These are phyloP conservation scores for Serendipita sp. DNA, from an alignment of 1,284 basidiomycete species.

Conservation along the genomic window DNA sequence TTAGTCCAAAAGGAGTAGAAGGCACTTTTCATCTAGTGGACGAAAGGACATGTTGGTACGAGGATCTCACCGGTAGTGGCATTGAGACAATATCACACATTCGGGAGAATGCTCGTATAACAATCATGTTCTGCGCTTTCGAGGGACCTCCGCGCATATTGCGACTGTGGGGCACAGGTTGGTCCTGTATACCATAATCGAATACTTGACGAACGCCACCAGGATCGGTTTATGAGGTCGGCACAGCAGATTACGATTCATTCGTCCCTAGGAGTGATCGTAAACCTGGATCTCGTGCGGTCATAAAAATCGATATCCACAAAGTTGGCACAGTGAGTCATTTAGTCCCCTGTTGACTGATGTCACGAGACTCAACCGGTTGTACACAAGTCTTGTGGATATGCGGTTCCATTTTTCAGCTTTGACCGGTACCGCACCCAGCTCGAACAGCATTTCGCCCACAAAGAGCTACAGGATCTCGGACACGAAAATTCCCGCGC, in stretches of 20 bases:
- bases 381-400: conserved; percentile 34
- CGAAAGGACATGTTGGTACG: conserved; percentile 39
- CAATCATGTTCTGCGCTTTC: conserved; percentile 42
- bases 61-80: conserved; percentile 43
- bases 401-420: conserved; percentile 33
- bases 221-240: conserved; percentile 38
- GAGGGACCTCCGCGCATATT: conserved; percentile 39
- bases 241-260: conserved; percentile 34
- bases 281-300: conserved; percentile 34
- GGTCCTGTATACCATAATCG: conserved; percentile 3
- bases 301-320: conserved; percentile 35
- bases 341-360: background rate
- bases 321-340: conserved; percentile 35
- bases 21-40: conserved; percentile 39
- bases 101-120: conserved; percentile 41
- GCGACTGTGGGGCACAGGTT: conserved; percentile 41
- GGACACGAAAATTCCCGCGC: conserved; percentile 14
- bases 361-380: background rate
- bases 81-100: conserved; percentile 45
- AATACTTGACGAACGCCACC: background rate
- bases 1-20: conserved; percentile 37
- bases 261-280: conserved; percentile 29
- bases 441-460: conserved; percentile 18
- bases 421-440: conserved; percentile 32
- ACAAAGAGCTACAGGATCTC: conserved; percentile 20